These are phyloP conservation scores for Mitragyna speciosa DNA, from an alignment of 257 asterid species.

Conservation along the genomic window DNA sequence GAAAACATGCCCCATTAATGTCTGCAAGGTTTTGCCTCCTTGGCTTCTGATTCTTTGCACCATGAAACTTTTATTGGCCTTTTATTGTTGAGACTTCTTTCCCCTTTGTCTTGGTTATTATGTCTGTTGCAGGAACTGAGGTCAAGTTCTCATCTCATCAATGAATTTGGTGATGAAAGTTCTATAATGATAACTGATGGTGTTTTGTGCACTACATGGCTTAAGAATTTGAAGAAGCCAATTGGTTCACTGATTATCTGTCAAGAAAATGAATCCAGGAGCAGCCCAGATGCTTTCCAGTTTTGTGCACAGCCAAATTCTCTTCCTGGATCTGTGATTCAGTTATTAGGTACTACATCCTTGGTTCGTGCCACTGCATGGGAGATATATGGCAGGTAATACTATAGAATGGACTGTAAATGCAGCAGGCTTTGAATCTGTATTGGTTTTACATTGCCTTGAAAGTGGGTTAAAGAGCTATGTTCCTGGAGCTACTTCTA, in stretches of 20 bases:
- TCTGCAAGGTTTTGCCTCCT: slow-evolving; percentile 67
- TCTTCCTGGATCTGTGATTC: slow-evolving; percentile 80
- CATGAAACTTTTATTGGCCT: slow-evolving; percentile 4
- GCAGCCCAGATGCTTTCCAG: slow-evolving; percentile 39
- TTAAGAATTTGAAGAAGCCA: slow-evolving; percentile 65
- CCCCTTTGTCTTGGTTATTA: slow-evolving; percentile 21
- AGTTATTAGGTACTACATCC: slow-evolving; percentile 79
- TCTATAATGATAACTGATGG: slow-evolving; percentile 74
- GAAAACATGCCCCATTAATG: slow-evolving; percentile 68
- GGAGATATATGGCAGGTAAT: slow-evolving; percentile 97
- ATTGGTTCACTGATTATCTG: slow-evolving; percentile 57
- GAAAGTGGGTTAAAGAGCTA: background rate
- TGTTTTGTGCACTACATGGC: slow-evolving; percentile 73
- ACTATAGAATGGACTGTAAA: slow-evolving; percentile 1
- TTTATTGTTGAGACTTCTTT: slow-evolving; percentile 11
- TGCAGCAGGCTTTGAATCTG: background rate
- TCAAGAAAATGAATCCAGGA: slow-evolving; percentile 54
- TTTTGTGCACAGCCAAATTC: slow-evolving; percentile 79
- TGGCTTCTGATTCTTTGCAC: slow-evolving; percentile 9
- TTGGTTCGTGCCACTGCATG: slow-evolving; percentile 90
- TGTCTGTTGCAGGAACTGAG: slow-evolving; percentile 66
- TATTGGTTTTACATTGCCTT: background rate
- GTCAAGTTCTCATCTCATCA: slow-evolving; percentile 68
- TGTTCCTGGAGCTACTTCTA: background rate
- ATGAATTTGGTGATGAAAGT: slow-evolving; percentile 72